Evolutionary conservation across 192 early-diverging fungal species (phyloP).

Genomic region (Podila verticillata): DNA sequence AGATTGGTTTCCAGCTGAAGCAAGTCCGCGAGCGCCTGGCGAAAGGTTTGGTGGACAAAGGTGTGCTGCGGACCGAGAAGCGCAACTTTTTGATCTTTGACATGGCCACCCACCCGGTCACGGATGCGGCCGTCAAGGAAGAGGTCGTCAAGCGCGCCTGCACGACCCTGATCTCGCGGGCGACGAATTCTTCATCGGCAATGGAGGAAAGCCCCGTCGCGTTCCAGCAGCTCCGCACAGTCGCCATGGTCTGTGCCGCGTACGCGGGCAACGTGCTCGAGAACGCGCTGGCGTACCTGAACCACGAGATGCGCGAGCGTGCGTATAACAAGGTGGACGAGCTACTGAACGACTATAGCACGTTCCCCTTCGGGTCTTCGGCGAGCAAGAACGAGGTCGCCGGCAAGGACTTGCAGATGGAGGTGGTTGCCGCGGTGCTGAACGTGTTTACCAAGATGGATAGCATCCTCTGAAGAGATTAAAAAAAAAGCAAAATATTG

Average conservation of each 20-base stretch:
- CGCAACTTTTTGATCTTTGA: constrained; percentile 96
- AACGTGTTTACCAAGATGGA: constrained; percentile 92
- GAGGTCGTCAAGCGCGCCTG: constrained; percentile 85
- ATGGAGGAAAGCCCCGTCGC: constrained; percentile 60
- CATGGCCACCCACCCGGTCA: constrained; percentile 97
- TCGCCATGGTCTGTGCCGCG: constrained; percentile 93
- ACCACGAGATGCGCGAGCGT: constrained; percentile 86
- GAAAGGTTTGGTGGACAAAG: constrained; percentile 99
- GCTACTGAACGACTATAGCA: constrained; percentile 86
- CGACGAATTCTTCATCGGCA: constrained; percentile 63
- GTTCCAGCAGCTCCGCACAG: constrained; percentile 73
- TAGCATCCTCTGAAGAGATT: constrained; percentile 67
- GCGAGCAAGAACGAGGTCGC: constrained; percentile 62
- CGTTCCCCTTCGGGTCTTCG: constrained; percentile 73
- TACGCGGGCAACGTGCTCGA: constrained; percentile 98
- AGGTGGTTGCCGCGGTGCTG: constrained; percentile 82
- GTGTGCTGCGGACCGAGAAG: constrained; percentile 95
- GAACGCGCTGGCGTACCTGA: constrained; percentile 88
- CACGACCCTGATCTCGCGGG: constrained; percentile 79
- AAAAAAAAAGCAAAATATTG: not conserved
- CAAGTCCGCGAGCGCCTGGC: constrained; percentile 96
- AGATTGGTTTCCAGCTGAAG: constrained; percentile 96
- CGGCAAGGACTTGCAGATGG: constrained; percentile 70
- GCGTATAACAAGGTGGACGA: constrained; percentile 92
- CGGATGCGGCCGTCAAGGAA: constrained; percentile 88